Base-by-base conservation (phyloP, 805 yeast species). In the Kuraishia molischiana region DNA sequence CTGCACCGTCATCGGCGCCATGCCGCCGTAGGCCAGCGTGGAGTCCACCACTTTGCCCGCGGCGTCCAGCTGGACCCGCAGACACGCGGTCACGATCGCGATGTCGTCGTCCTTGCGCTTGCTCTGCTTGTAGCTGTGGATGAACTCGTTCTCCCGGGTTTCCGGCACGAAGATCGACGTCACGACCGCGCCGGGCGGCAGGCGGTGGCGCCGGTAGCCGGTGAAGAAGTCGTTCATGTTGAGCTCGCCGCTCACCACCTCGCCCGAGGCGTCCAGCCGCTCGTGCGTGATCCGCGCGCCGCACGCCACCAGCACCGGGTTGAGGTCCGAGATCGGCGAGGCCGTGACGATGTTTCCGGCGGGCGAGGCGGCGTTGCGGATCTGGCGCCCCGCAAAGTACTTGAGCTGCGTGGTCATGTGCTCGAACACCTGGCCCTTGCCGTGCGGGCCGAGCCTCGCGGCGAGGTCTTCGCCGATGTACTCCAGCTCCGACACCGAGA, bases 291-390 rank as follows among this genome's bases (percentile, higher is more conserved):
- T 48, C 1, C 49, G 46, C 4, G 71, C 69, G 39, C 61, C 61
- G 20, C 66, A 59, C 3, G 69, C 61, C 9, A 66, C 67, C 35
- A 67, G 50, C 5, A 66, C 58, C 3, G 73, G 73, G 44, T 67
- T 67, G 49, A 67, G 44, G 45, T 67, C 74, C 1, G 73, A 63
- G 40, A 67, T 67, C 17, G 74, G 74, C 3, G 70, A 64, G 2
- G 73, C 73, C 1, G 74, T 67, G 15, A 67, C 70, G 32, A 67
- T 66, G 32, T 65, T 65, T 29, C 74, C 74, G 1, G 72, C 71
- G 1, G 72, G 66, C 9, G 72, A 67, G 13, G 72, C 74, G 6
- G 66, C 72, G 41, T 67, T 67, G 39, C 74, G 57, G 38, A 67
- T 66, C 41, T 69, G 73, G 26, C 72, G 54, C 2, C 73, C 72